Conservation (phyloP, 202 grass and related monocot genomes). For the Carex sylvatica region DNA sequence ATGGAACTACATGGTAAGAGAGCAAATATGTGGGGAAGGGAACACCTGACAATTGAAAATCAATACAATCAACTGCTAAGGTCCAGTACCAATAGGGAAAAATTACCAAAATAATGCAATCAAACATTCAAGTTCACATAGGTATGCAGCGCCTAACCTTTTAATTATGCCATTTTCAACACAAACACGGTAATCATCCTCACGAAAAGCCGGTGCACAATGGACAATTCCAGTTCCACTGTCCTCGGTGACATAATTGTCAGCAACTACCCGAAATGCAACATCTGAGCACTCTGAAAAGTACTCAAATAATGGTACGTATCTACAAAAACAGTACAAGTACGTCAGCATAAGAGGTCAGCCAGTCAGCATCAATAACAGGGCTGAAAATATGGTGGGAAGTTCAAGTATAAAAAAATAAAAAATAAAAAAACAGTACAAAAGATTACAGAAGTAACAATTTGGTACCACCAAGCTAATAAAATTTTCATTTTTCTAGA, state of each 20-base stretch:
- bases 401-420: not conserved
- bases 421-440: not conserved
- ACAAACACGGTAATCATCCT: constrained; percentile 94
- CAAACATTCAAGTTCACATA: not conserved
- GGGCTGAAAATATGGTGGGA: not conserved
- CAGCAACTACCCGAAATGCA: constrained; percentile 82
- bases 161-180: constrained; percentile 76
- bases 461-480: constrained; percentile 4
- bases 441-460: not conserved
- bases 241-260: constrained; percentile 98
- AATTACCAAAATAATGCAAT: not conserved
- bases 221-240: constrained; percentile 98
- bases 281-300: constrained; percentile 59
- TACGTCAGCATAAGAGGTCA: constrained; percentile 8
- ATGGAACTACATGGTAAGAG: not conserved
- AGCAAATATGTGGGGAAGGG: too few relatives aligned
- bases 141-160: constrained; percentile 52
- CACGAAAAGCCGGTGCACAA: constrained; percentile 94
- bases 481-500: not conserved
- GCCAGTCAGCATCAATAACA: not conserved
- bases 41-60: not conserved
- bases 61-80: not conserved
- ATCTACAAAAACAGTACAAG: constrained; percentile 46
- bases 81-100: not conserved
- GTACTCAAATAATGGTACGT: constrained; percentile 90